Evolutionary conservation across 345 rosid species (phyloP), one percentile per base, ranked within the genome.

Genomic region (Arabidopsis arenosa): DNA sequence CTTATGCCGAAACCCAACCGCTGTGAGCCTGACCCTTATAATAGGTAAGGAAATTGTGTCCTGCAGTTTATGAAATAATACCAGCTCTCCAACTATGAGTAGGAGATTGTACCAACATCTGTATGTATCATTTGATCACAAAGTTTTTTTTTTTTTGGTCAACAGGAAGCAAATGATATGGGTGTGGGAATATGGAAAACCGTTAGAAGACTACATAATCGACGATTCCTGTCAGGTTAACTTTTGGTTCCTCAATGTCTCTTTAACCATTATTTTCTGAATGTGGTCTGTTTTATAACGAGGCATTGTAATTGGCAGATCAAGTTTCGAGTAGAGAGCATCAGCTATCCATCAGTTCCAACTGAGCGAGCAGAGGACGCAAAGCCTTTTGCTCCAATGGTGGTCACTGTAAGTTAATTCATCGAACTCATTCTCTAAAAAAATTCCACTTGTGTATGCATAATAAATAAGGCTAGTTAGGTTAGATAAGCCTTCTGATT

Each of bases 341-440:
- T 93, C 49, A 81, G 48, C 36, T 91, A 78, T 81, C 93, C 91
- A 71, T 53, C 92, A 56, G 80, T 86, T 72, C 98, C 98, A 47
- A 74, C 74, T 44, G 96, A 90, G 78, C 86, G 80, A 66, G 78
- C 79, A 17, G 88, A 86, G 18, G 77, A 79, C 54, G 70, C 86
- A 30, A 92, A 90, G 79, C 93, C 97, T 72, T 91, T 93, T 84
- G 92, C 96, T 63, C 92, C 96, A 32, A 91, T 92, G 98, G 85
- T 87, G 80, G 71, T 94, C 66, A 82, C 82, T 30, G 96, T 94
- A 83, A 89, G 98, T 83, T 53, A 61, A 44, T 63, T 21, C 62
- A 61, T 48, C 51, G n/a, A 21, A 35, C 8, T 35, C 44, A n/a
- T 52, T 26, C 32, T 32, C 49, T 63, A 10, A 56, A 47, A 26